Conservation (phyloP, 257 asterid species). For the Gentiana macrophylla region DNA sequence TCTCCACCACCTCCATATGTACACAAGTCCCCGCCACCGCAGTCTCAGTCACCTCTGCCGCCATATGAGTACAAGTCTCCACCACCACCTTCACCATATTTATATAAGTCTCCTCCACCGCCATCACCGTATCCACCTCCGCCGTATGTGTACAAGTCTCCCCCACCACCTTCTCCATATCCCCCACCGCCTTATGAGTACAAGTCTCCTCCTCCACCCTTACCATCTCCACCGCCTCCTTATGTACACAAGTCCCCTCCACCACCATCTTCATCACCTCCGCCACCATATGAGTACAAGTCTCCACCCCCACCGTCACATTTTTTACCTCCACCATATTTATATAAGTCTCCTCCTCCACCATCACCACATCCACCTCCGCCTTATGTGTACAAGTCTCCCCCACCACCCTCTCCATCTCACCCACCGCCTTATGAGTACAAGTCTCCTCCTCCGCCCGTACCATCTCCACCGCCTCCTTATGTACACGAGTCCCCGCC, state of each 20-base stretch:
- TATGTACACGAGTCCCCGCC: constrained; percentile 32
- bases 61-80: constrained; percentile 14
- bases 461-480: constrained; percentile 13
- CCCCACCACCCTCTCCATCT: constrained; percentile 19
- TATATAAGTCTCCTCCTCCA: constrained; percentile 37
- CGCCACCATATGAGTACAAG: constrained; percentile 10
- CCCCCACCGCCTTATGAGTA: constrained; percentile 20
- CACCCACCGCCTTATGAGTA: constrained; percentile 29
- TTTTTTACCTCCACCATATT: constrained; percentile 27
- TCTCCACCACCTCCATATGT: constrained; percentile 21
- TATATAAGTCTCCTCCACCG: constrained; percentile 18
- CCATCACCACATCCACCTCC: constrained; percentile 16
- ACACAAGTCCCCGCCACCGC: constrained; percentile 16
- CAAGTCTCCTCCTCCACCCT: constrained; percentile 16
- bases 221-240: constrained; percentile 7
- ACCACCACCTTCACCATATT: constrained; percentile 11
- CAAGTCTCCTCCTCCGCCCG: constrained; percentile 29
- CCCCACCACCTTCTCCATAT: constrained; percentile 13
- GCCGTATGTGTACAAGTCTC: constrained; percentile 11
- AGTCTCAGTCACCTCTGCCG: constrained; percentile 26
- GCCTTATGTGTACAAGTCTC: constrained; percentile 13
- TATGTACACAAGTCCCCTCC: constrained; percentile 14
- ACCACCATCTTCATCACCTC: constrained; percentile 11
- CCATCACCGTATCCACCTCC: constrained; percentile 29
- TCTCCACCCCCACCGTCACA: constrained; percentile 23